These are phyloP conservation scores for Nyssa sinensis DNA, from an alignment of 148 eudicot species.

Conservation along the genomic window DNA sequence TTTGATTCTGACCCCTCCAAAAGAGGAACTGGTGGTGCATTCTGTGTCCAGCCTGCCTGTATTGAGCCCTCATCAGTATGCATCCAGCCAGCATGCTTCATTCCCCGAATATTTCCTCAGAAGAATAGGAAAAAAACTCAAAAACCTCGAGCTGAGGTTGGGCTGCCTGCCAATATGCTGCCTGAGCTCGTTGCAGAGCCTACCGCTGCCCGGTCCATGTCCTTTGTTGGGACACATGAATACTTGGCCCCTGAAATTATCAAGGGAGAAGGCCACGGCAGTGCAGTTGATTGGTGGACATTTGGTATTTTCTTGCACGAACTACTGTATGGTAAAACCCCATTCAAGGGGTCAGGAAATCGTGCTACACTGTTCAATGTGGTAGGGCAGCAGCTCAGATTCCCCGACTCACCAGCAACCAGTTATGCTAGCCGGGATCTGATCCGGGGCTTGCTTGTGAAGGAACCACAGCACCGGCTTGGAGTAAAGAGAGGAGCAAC, in stretches of 20 bases:
- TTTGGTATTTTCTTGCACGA: slow-evolving; percentile 80
- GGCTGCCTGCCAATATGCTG: slow-evolving; percentile 24
- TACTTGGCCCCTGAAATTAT: slow-evolving; percentile 83
- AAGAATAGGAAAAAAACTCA: slow-evolving; percentile 57
- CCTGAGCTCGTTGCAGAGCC: slow-evolving; percentile 83
- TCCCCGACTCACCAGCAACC: slow-evolving; percentile 69
- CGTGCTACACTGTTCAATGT: slow-evolving; percentile 84
- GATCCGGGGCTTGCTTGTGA: slow-evolving; percentile 63
- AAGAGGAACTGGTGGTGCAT: slow-evolving; percentile 31
- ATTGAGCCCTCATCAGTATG: slow-evolving; percentile 65
- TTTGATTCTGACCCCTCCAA: slow-evolving; percentile 43
- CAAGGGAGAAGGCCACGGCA: slow-evolving; percentile 87
- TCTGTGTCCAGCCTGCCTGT: slow-evolving; percentile 75
- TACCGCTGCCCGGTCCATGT: slow-evolving; percentile 80
- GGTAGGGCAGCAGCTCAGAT: slow-evolving; percentile 71
- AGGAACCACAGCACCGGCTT: slow-evolving; percentile 77
- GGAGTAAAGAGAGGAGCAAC: slow-evolving; percentile 83
- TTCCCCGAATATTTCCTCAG: slow-evolving; percentile 59
- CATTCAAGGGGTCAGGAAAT: slow-evolving; percentile 83
- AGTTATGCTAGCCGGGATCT: slow-evolving; percentile 69
- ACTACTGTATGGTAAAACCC: slow-evolving; percentile 72
- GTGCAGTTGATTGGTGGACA: slow-evolving; percentile 96
- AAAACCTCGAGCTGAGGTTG: slow-evolving; percentile 37
- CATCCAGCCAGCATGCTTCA: slow-evolving; percentile 75
- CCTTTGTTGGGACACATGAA: slow-evolving; percentile 85